These are phyloP conservation scores for Plicaturopsis crispa DNA, from an alignment of 768 basidiomycete genomes.

Conservation along the genomic window DNA sequence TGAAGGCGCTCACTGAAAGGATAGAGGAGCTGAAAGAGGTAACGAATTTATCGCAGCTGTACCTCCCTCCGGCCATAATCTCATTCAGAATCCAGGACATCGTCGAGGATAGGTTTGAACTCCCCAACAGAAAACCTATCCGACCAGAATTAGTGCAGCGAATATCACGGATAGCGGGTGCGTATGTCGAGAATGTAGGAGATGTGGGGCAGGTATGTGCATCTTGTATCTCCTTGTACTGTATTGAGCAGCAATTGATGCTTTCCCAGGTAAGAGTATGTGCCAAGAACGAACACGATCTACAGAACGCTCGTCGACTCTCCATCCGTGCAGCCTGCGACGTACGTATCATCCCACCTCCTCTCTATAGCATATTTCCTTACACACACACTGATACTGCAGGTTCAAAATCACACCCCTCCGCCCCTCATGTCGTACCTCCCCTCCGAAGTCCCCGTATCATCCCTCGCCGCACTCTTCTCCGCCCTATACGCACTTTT, in stretches of 20 bases:
- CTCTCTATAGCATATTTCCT: too few species aligned
- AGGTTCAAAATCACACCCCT: too few species aligned
- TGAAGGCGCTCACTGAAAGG: conserved; percentile 40
- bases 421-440: too few species aligned
- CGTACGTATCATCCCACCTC: conserved; percentile 33
- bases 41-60: conserved; percentile 9
- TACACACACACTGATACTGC: too few species aligned
- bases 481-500: conserved; percentile 51
- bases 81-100: conserved; percentile 12
- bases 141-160: conserved; percentile 42
- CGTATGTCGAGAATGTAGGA: conserved; percentile 48
- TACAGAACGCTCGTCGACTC: conserved; percentile 42
- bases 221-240: conserved; percentile 4
- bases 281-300: conserved; percentile 31
- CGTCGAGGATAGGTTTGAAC: conserved; percentile 24
- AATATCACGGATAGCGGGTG: conserved; percentile 64
- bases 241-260: conserved; percentile 2
- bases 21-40: conserved; percentile 46
- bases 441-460: conserved; percentile 6
- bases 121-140: conserved; percentile 39
- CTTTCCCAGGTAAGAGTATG: conserved; percentile 45
- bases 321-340: conserved; percentile 43
- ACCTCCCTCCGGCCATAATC: not conserved
- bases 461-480: conserved; percentile 13
- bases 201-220: conserved; percentile 34